Evolutionary conservation across 108 stramenopile genomes (phyloP), one percentile per base, ranked within the genome.

Genomic region (Aurantiochytrium sp.): DNA sequence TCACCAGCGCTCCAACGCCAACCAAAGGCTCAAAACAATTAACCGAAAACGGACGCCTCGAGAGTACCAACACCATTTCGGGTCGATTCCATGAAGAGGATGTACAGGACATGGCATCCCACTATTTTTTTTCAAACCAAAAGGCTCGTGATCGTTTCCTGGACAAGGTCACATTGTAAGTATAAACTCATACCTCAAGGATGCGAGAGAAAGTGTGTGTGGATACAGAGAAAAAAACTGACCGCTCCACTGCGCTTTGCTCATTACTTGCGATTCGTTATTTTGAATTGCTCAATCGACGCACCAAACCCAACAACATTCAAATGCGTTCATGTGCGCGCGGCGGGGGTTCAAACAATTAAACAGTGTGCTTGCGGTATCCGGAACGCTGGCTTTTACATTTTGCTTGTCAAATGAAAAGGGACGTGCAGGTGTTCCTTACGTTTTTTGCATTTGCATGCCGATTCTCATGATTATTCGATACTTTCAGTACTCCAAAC

Each of bases 151-250:
- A 51, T 14, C 19, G 73, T 5, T 51, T 83, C 1, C 73, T 83
- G 6, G 73, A 83, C 73, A 83, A 83, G 49, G 42, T 83, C 21
- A 83, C 73, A 51, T 83, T 83, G 73, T 83, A 83, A 83, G 73
- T 83, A 29, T 0, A 16, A 29, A 18, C 16, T 29, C 72, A 18
- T 29, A 18, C 18, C 72, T 0, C 16, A 16, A 28, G 18, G 72
- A 72, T 59, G 18, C 0, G 18, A 59, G 21, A 0, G 18, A 59
- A 21, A 19, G 0, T 18, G 21, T 0, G 21, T 19, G 19, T 59
- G 58, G n/a, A n/a, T n/a, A n/a, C n/a, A 59, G 19, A 19, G 0
- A 0, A n/a, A n/a, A n/a, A 16, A 18, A n/a, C 18, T n/a, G 0
- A 29, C 72, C 25, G 0, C 19, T 16, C n/a, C 0, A 72, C 0